These are phyloP conservation scores for Ogataea ganodermae DNA, from an alignment of 805 yeast species.

Conservation along the genomic window DNA sequence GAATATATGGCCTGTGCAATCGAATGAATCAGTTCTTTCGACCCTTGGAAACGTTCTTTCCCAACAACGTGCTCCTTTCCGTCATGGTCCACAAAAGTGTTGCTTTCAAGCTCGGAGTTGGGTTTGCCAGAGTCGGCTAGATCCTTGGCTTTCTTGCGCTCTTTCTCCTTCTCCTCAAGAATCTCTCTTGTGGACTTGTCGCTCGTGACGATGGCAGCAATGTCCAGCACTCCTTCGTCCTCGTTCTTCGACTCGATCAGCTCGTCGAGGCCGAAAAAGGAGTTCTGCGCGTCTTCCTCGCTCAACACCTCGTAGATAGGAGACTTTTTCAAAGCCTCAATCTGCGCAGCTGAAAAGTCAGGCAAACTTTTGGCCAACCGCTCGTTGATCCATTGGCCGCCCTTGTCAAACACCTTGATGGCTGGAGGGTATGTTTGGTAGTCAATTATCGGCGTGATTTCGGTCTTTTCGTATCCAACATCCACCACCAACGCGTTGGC, in stretches of 20 bases:
- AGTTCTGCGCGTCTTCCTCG: slow-evolving; percentile 61
- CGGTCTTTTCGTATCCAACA: slow-evolving; percentile 74
- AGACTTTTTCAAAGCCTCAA: slow-evolving; percentile 75
- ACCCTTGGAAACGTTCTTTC: slow-evolving; percentile 84
- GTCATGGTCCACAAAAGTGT: slow-evolving; percentile 61
- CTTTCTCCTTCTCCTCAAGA: slow-evolving; percentile 31
- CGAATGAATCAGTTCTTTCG: slow-evolving; percentile 55
- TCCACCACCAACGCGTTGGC: slow-evolving; percentile 76
- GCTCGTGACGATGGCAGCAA: slow-evolving; percentile 84
- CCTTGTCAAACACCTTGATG: slow-evolving; percentile 38
- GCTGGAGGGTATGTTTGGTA: slow-evolving; percentile 64
- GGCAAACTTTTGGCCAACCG: slow-evolving; percentile 59
- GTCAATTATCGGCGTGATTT: slow-evolving; percentile 77
- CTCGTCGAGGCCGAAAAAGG: slow-evolving; percentile 62
- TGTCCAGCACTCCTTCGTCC: slow-evolving; percentile 79
- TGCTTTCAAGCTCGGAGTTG: slow-evolving; percentile 74
- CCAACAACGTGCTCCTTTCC: slow-evolving; percentile 72
- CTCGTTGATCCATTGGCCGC: slow-evolving; percentile 66
- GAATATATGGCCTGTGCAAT: slow-evolving; percentile 57
- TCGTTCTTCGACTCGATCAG: slow-evolving; percentile 36
- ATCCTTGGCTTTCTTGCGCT: slow-evolving; percentile 21
- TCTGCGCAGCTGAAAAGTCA: slow-evolving; percentile 52
- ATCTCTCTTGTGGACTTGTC: slow-evolving; percentile 61
- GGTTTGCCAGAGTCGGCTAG: slow-evolving; percentile 29
- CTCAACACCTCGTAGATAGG: slow-evolving; percentile 76